A percentile compares a stretch with the other conserved stretches of the same genome.
phyloP scores from a whole-genome alignment of 2,329 filamentous ascomycete species.

The Immersiporthe knoxdaviesiana region DNA sequence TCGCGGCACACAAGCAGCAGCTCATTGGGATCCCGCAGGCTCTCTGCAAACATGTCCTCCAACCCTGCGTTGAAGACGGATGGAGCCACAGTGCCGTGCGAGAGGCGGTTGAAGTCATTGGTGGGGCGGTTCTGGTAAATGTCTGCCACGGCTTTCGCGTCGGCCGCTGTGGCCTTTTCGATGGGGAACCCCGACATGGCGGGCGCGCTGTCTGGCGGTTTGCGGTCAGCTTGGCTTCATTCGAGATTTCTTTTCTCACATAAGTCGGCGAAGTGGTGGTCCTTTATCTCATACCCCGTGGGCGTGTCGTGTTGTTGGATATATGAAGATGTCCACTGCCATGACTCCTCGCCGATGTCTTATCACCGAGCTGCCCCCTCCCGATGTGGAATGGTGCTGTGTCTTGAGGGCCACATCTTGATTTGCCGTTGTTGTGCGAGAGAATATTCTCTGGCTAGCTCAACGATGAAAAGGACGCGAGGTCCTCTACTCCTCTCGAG shows the following conservation, averaged over 20 bases:
- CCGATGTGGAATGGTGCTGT: background rate
- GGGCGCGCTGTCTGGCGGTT: background rate
- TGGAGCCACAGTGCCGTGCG: conserved; percentile 18
- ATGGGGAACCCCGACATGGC: background rate
- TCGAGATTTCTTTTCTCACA: background rate
- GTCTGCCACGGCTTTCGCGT: conserved; percentile 22
- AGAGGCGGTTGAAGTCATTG: conserved; percentile 19
- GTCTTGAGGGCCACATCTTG: background rate
- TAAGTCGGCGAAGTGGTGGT: background rate
- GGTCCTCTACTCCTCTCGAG: background rate
- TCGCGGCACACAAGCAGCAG: conserved; percentile 15
- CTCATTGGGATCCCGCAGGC: conserved; percentile 17
- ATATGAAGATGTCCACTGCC: background rate
- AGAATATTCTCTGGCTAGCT: background rate
- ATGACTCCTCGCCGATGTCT: background rate
- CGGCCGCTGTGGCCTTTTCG: conserved; percentile 1
- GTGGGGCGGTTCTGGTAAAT: conserved; percentile 21
- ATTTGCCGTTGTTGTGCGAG: background rate
- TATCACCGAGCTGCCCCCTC: background rate
- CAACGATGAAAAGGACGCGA: background rate
- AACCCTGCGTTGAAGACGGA: conserved; percentile 11
- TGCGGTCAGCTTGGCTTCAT: background rate
- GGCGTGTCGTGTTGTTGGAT: background rate
- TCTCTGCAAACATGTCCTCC: conserved; percentile 23
- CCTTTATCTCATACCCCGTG: background rate